Evolutionary conservation across 768 basidiomycete genomes (phyloP), one percentile per base, ranked within the genome.

Genomic region (Leccinellum luteum): DNA sequence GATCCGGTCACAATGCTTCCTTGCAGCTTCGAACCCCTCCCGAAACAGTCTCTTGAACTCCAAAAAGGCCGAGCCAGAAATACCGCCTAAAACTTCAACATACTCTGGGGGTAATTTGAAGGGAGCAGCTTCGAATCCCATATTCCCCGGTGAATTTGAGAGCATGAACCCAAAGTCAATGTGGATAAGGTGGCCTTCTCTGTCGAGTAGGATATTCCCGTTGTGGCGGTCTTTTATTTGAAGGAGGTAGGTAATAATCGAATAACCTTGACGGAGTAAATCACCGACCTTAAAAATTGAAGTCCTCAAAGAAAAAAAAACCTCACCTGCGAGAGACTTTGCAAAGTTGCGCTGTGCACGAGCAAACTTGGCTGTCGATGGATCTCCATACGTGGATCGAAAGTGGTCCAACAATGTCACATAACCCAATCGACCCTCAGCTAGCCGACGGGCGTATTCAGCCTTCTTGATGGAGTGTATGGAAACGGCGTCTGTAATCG

Each of bases 401-500:
- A 97, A 99, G 73, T 99, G 93, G 69, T 99, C 95, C 61, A 93
- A 75, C 52, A 99, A 71, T 2, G 91, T 91, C 48, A 97, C 96
- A 68, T 94, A 87, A 32, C 89, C 90, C 19, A 96, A 76, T 54
- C 85, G 82, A 31, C 93, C 89, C 64, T 85, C 83, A 4, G 92
- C 83, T 54, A 96, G 74, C 54, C 93, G 81, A 63, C 92, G 84
- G 2, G 96, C 95, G 73, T 98, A 98, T 70, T 97, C 96, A 3
- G 93, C 90, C 75, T 99, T 99, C 80, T 99, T 99, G 73, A 99
- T 97, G 1, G 97, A 98, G 70, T 99, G 97, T 64, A 99, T 93
- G 5, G 97, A 98, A 0, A 98, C 94, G 0, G 96, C 91, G 64
- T 99, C 97, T 4, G 94, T 98, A 62, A 99, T 98, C 0, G 97